Percentiles rank a stretch among this genome's conserved stretches.
phyloP scores from a whole-genome alignment of 2,329 filamentous ascomycete species.

The Beauveria scarabaeidicola region DNA sequence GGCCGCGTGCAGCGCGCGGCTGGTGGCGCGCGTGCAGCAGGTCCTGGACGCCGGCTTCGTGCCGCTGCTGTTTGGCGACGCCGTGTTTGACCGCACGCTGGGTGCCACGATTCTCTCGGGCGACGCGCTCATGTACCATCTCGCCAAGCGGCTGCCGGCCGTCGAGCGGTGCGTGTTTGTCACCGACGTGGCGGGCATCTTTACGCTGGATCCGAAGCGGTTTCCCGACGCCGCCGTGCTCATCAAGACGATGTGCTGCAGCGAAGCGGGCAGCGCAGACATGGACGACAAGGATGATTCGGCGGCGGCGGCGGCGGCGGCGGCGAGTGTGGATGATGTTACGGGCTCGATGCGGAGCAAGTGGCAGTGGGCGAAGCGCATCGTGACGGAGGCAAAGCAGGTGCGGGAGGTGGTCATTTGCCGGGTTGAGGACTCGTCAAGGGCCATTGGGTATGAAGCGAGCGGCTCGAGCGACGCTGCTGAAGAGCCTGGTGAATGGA shows the following conservation, averaged over 20 bases:
- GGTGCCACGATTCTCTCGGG: slow-evolving; percentile 7
- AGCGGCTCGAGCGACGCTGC: neutral
- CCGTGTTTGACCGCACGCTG: slow-evolving; percentile 2
- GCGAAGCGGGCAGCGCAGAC: neutral
- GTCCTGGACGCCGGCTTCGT: slow-evolving; percentile 3
- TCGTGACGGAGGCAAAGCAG: slow-evolving; percentile 4
- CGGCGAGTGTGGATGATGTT: slow-evolving; percentile 7
- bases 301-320: neutral
- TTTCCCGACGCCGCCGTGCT: neutral
- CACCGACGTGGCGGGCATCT: slow-evolving; percentile 9
- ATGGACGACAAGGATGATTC: neutral
- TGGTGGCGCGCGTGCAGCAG: slow-evolving; percentile 2
- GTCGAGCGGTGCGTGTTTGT: slow-evolving; percentile 7
- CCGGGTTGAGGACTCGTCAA: neutral
- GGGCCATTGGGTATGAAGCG: neutral
- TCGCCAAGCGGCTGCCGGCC: neutral
- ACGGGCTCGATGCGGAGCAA: slow-evolving; percentile 11
- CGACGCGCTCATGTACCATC: slow-evolving; percentile 11
- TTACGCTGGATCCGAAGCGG: slow-evolving; percentile 7
- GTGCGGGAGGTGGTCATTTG: slow-evolving; percentile 8
- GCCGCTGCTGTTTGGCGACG: slow-evolving; percentile 10
- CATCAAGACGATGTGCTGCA: neutral
- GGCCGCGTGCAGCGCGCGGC: neutral
- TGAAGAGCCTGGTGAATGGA: neutral
- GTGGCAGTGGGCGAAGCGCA: slow-evolving; percentile 11